Base-by-base conservation (phyloP, 257 asterid genomes). In the Solanum chilense region DNA sequence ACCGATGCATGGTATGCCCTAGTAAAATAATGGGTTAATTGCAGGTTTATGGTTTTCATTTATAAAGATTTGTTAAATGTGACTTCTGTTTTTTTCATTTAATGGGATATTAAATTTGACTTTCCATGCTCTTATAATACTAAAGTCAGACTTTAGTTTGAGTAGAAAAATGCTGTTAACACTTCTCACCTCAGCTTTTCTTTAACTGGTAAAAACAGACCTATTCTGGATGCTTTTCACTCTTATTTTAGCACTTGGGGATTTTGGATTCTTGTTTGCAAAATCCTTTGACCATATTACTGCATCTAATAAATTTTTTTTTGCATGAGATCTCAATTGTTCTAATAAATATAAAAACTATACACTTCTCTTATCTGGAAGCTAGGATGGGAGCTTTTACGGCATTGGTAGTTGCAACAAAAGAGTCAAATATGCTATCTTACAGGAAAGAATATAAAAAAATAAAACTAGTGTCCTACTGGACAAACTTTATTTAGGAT, bases 1-100 rank as follows among this genome's bases (percentile, higher is more conserved):
- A 96, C 87, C 89, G 86, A 58, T 96, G 99, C 98, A 90, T 96
- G 99, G 99, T 96, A 94, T 71, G 94, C 47, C 29, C 56, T 5
- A 2, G 33, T 39, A 16, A 73, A 60, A 49, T 86, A 80, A 49
- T 15, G 12, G 44, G 3, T 80, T 80, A 80, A 80, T 47, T 29
- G n/a, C 85, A 81, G 69, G 85, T 29, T 81, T 49, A 47, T 81
- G 29, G 12, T 49, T 81, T 81, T 29, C 85, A 9, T 81, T 81
- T 81, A 18, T 49, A 27, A 81, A 49, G 85, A 81, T 16, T 16
- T 81, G 20, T 45, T 29, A 3, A 18, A 18, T 29, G 69, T 70
- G 87, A 70, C 62, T 29, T 58, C 37, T 16, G n/a, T 31, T 33
- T 21, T 21, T 64, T 41, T 45, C 25, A 73, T 7, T 39, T 49